Evolutionary conservation across 768 basidiomycete genomes (phyloP).

Genomic region (Hypholoma fasciculare): DNA sequence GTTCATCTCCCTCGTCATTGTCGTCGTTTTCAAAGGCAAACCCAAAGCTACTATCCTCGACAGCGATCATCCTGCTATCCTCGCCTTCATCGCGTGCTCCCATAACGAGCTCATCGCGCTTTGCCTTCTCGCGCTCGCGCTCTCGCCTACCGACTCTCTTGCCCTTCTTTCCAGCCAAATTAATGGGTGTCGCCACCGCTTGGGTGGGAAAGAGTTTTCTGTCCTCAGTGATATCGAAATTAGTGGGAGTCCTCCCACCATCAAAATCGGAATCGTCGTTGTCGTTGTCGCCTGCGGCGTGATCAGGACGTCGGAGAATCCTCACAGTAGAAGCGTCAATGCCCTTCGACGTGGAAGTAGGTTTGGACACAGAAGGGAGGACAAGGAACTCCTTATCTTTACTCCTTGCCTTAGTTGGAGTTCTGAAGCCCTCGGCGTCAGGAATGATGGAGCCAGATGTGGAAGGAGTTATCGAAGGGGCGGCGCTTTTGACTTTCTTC

Average conservation of each 20-base stretch:
- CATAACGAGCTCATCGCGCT: constrained; percentile 9
- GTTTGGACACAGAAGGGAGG: constrained; percentile 6
- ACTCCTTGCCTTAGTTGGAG: constrained; percentile 1
- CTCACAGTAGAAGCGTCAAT: neutral
- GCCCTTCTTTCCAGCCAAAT: constrained; percentile 21
- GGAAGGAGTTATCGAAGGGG: constrained; percentile 7
- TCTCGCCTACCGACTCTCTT: constrained; percentile 25
- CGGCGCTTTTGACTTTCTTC: constrained; percentile 16
- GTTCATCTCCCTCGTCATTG: constrained; percentile 13
- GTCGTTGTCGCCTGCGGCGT: neutral
- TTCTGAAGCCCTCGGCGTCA: neutral
- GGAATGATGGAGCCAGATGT: neutral
- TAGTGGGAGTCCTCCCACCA: constrained; percentile 21
- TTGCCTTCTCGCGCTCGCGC: constrained; percentile 23
- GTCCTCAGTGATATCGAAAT: constrained; percentile 3
- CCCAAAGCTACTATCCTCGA: neutral
- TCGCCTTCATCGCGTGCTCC: constrained; percentile 5
- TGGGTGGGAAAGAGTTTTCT: neutral
- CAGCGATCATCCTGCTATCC: neutral
- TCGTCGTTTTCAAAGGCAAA: constrained; percentile 10
- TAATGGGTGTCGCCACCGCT: constrained; percentile 6
- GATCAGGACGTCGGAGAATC: constrained; percentile 10
- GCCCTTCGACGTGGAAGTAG: neutral
- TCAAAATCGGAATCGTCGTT: constrained; percentile 14
- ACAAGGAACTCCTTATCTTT: constrained; percentile 27